phyloP scores from a whole-genome alignment of 345 rosid genomes.

The Populus deltoides region DNA sequence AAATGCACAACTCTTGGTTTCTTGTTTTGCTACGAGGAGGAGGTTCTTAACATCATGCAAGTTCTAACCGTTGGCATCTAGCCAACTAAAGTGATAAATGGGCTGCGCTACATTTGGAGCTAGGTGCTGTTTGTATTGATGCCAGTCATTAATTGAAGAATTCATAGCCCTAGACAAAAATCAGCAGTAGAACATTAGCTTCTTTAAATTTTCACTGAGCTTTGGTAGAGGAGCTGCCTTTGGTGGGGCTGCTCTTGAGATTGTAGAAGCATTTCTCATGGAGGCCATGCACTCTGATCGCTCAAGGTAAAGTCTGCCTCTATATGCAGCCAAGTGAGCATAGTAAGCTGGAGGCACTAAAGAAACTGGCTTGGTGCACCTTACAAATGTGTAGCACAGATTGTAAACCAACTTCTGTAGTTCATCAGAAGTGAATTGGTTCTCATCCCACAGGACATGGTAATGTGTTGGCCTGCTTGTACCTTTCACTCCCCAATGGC shows the following conservation, averaged over 20 bases:
- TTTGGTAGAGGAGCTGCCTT: constrained; percentile 75
- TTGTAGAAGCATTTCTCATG: constrained; percentile 35
- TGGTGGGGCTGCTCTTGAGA: constrained; percentile 70
- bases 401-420: constrained; percentile 81
- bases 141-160: constrained; percentile 7
- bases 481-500: constrained; percentile 92
- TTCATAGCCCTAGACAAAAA: constrained; percentile 3
- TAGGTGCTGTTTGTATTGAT: background rate
- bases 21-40: too few species aligned
- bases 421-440: constrained; percentile 85
- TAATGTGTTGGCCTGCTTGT: constrained; percentile 95
- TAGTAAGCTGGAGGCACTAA: constrained; percentile 92
- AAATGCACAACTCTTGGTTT: too few species aligned
- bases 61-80: background rate
- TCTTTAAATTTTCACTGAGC: constrained; percentile 78
- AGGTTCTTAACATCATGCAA: background rate
- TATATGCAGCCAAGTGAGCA: constrained; percentile 91
- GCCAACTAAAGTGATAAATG: background rate
- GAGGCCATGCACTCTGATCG: constrained; percentile 49
- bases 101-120: background rate
- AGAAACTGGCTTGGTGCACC: constrained; percentile 94
- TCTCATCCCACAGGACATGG: constrained; percentile 83
- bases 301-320: constrained; percentile 90
- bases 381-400: constrained; percentile 82
- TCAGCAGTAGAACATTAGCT: constrained; percentile 95